Percentiles rank a stretch among this genome's conserved stretches.
Evolutionary conservation across 2,329 filamentous ascomycete genomes (phyloP).

Genomic region (Helotiales sp.): DNA sequence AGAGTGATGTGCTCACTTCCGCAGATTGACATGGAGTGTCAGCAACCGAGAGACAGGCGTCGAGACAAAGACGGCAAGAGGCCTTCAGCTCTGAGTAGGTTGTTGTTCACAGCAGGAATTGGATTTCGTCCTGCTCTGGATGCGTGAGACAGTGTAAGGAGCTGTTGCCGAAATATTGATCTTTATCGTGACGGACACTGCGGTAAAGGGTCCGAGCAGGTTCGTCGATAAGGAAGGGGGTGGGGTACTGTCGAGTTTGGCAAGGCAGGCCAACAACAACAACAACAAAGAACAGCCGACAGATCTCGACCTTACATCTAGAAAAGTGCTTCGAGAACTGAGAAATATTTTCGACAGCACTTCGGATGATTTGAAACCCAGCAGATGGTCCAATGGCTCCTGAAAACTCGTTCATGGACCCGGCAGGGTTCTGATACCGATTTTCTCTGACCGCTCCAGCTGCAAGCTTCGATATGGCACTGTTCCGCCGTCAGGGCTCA

Average conservation of each 20-base stretch:
- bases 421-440: conserved; percentile 10
- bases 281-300: no score
- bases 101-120: not conserved
- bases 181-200: conserved; percentile 12
- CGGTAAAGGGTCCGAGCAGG: not conserved
- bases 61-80: not conserved
- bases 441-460: conserved; percentile 15
- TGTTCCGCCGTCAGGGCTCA: conserved; percentile 9
- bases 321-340: not conserved
- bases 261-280: not conserved
- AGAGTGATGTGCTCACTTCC: not conserved
- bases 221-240: conserved; percentile 5
- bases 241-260: no score
- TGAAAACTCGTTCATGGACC: not conserved
- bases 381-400: conserved; percentile 4
- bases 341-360: not conserved
- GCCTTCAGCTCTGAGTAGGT: not conserved
- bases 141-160: not conserved
- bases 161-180: not conserved
- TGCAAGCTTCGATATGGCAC: conserved; percentile 5
- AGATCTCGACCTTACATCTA: not conserved
- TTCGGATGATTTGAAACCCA: not conserved
- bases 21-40: not conserved
- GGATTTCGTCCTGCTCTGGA: not conserved
- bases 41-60: not conserved